Evolutionary conservation across 768 basidiomycete species (phyloP), one percentile per base, ranked within the genome.

Genomic region (Clathrus columnatus): DNA sequence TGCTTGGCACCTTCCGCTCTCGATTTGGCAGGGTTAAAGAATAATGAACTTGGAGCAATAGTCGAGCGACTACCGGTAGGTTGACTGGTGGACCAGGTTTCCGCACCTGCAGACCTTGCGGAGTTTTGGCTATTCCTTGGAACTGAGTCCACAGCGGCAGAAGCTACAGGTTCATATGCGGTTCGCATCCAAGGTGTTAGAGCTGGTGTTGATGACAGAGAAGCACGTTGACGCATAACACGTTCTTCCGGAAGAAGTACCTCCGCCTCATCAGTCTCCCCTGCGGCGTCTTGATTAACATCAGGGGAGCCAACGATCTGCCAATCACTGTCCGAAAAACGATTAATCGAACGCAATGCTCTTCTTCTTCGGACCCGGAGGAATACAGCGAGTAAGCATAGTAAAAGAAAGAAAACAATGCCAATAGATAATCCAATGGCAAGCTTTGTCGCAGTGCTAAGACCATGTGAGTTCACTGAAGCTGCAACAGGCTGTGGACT

Each of bases 381-480:
- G 27, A 50, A 56, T 17, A 45, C 32, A 41, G 29, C 21, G 23
- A 55, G 4, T 7, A 54, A n/a, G 17, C 26, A 26, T 4, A 82
- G 71, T 7, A 70, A 70, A 62, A 85, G 74, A 47, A 86, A 68
- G 51, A 82, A 71, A 10, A 76, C 83, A 24, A 83, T 75, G 51
- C 87, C 76, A 62, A 75, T 74, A 30, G 78, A 82, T 14, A 84
- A 72, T 21, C 83, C 77, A 52, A 82, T 73, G 43, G 80, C 82
- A 50, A 83, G 73, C 14, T 78, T 62, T 73, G 73, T 46, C 5
- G 61, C 59, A 1, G 68, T 59, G 10, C 63, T 62, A 48, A 63
- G 52, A 20, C 59, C 51, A 65, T 59, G 58, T 48, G 63, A 47
- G 50, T 57, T 28, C 7, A 61, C 59, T 17, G 64, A 53, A 5